Base-by-base conservation (phyloP, 306 rosid genomes). In the Senna tora region DNA sequence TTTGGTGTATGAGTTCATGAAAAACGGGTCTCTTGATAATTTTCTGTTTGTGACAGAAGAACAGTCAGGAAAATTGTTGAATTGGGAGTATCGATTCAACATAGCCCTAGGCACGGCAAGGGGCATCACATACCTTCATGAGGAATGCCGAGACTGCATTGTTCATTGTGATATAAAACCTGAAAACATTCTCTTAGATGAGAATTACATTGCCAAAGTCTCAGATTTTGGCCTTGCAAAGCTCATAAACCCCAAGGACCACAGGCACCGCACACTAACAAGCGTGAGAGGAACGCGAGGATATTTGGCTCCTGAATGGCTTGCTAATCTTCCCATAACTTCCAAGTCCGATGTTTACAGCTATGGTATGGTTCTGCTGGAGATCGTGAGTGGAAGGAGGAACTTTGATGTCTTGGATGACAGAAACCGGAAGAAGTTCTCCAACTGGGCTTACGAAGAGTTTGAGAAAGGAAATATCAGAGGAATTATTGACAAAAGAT, bases 151-250 rank as follows among this genome's bases (percentile, higher is more conserved):
- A 20, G 88, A 89, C 80, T 87, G 96, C 88, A 92, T 92, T 55
- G 88, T 92, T 51, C 97, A 92, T 63, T 92, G 97, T 75, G 93
- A 92, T 71, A 88, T 92, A 71, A 92, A 92, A 45, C 97, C 96
- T 4, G 96, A 87, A 76, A 92, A 91, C 86, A 91, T 89, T 72
- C 96, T 89, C 43, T 76, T 92, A 25, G 89, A 92, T 36, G 97
- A 89, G 77, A 84, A 68, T 72, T 87, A 69, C 83, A 65, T 51
- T 22, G 84, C 96, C 51, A 92, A 87, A 76, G 93, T 92, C 46
- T 92, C 97, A 0, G 97, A 92, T 81, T 92, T 92, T 67, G 97
- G 96, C 77, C 90, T 92, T 10, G 96, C 96, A 19, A 92, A 89
- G 84, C 90, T 92, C 53, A 32, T 85, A 22, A 79, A 77, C 67